These are phyloP conservation scores for Phytopythium vexans DNA, from an alignment of 352 stramenopile species.

Conservation along the genomic window DNA sequence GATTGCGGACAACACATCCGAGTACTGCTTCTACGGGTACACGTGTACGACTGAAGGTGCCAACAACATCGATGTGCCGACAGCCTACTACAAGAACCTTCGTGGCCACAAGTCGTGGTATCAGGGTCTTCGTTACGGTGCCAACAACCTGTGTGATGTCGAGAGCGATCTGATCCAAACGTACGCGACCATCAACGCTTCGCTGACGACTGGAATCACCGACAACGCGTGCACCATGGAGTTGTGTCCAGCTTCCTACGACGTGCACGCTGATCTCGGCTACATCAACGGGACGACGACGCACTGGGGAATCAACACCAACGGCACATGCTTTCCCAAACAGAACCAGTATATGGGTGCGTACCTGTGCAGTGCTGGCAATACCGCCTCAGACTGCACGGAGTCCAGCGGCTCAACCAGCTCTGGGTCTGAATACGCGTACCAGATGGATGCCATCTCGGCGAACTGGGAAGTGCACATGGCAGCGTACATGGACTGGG, in stretches of 20 bases:
- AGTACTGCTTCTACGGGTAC: conserved; percentile 26
- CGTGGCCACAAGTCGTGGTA: conserved; percentile 26
- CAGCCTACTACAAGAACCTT: conserved; percentile 16
- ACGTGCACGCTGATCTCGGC: conserved; percentile 32
- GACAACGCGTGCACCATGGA: conserved; percentile 18
- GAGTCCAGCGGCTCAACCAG: conserved; percentile 7
- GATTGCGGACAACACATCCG: conserved; percentile 13
- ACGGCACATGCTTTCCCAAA: conserved; percentile 31
- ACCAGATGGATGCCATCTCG: conserved; percentile 93
- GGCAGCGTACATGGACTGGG: conserved; percentile 74
- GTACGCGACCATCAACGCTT: conserved; percentile 8
- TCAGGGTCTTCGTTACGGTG: conserved; percentile 22
- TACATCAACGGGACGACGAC: conserved; percentile 18
- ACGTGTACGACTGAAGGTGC: conserved; percentile 24
- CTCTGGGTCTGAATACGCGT: conserved; percentile 29
- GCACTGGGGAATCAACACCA: conserved; percentile 43
- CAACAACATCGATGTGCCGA: conserved; percentile 30
- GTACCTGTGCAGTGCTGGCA: conserved; percentile 33
- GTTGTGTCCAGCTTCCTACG: conserved; percentile 23
- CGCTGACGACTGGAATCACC: conserved; percentile 4
- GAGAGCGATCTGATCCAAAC: conserved; percentile 12
- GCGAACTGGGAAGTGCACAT: conserved; percentile 85
- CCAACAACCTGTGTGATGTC: conserved; percentile 16
- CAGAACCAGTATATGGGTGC: conserved; percentile 47
- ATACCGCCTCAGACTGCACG: conserved; percentile 16